Evolutionary conservation across 2,329 filamentous ascomycete species (phyloP).

Genomic region (Arachnomyces sp.): DNA sequence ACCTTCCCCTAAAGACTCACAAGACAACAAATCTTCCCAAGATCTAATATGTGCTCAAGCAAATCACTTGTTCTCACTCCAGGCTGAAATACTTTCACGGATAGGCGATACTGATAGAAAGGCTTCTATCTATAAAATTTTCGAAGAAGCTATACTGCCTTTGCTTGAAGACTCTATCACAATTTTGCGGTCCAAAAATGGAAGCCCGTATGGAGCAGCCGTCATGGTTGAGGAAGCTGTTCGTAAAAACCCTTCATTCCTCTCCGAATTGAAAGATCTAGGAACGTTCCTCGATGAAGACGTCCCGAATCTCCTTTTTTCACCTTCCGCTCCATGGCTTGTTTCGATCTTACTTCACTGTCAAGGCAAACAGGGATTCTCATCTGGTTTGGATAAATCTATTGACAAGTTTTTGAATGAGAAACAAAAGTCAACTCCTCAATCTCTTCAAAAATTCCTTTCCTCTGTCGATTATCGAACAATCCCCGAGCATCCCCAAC

Average conservation of each 20-base stretch:
- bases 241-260: constrained; percentile 32
- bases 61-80: constrained; percentile 57
- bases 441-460: constrained; percentile 32
- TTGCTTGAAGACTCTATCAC: constrained; percentile 44
- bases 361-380: constrained; percentile 34
- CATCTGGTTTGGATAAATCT: constrained; percentile 31
- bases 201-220: constrained; percentile 59
- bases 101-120: constrained; percentile 17
- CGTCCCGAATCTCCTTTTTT: constrained; percentile 53
- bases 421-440: constrained; percentile 24
- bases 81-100: constrained; percentile 29
- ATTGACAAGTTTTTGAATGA: constrained; percentile 27
- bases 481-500: constrained; percentile 24
- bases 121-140: constrained; percentile 20
- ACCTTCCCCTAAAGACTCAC: constrained; percentile 74
- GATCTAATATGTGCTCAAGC: constrained; percentile 57
- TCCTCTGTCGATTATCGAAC: constrained; percentile 31
- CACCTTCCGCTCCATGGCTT: constrained; percentile 59
- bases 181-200: constrained; percentile 46
- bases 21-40: constrained; percentile 66
- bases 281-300: constrained; percentile 48
- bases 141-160: constrained; percentile 28
- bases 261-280: constrained; percentile 36
- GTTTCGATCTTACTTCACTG: constrained; percentile 56
- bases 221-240: constrained; percentile 48